Evolutionary conservation across 768 basidiomycete species (phyloP).

Genomic region (Boletellus ananiceps): DNA sequence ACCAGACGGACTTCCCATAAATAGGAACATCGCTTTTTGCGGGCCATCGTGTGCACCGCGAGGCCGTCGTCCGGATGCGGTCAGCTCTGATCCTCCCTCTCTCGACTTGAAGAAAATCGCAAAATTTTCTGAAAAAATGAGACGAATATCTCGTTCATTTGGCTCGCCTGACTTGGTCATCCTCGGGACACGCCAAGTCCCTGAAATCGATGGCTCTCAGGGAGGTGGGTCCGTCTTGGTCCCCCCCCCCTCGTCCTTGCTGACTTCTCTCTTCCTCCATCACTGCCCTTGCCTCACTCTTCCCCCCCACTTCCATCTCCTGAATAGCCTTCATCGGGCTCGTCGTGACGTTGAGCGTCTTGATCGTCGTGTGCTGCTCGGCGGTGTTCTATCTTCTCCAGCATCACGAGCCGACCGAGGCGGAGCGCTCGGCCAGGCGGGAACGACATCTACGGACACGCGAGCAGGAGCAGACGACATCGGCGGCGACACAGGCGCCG

Average conservation of each 20-base stretch:
- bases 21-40: conserved; percentile 6
- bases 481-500: neutral
- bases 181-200: conserved; percentile 30
- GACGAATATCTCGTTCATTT: neutral
- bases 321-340: conserved; percentile 55
- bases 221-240: conserved; percentile 35
- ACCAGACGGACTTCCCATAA: conserved; percentile 6
- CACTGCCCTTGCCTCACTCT: too few species aligned
- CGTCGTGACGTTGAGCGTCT: conserved; percentile 48
- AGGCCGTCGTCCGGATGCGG: neutral
- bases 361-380: conserved; percentile 50
- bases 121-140: neutral
- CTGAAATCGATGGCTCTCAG: conserved; percentile 47
- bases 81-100: neutral
- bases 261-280: neutral
- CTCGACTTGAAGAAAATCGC: too few species aligned
- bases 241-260: neutral
- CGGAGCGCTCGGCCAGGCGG: conserved; percentile 35
- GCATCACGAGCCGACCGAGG: conserved; percentile 41
- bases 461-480: conserved; percentile 10
- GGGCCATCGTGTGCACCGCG: conserved; percentile 3
- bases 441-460: conserved; percentile 28
- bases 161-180: neutral
- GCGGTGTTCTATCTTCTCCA: conserved; percentile 56
- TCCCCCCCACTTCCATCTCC: too few species aligned